A percentile compares a stretch with the other conserved stretches of the same genome.
phyloP scores from a whole-genome alignment of 139 green algal genomes.

The Picocystis salinarum region DNA sequence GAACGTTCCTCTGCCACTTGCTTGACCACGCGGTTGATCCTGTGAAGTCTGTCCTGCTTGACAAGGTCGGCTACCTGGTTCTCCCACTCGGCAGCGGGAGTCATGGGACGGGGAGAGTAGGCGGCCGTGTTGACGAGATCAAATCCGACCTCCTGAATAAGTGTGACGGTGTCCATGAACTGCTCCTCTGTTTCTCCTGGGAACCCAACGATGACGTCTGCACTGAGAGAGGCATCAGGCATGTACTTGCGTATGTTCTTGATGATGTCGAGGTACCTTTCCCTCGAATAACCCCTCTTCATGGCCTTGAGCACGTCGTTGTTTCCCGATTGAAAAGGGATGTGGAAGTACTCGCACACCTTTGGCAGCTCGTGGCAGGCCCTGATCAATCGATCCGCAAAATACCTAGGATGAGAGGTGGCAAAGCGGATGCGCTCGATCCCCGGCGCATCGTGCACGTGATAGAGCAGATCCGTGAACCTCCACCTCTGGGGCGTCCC shows the following conservation, averaged over 20 bases:
- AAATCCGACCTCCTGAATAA: constrained; percentile 73
- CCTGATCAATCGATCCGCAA: constrained; percentile 71
- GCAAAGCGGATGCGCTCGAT: constrained; percentile 90
- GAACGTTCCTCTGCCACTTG: constrained; percentile 56
- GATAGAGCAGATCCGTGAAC: constrained; percentile 79
- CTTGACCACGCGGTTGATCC: constrained; percentile 49
- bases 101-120: constrained; percentile 74
- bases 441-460: constrained; percentile 70
- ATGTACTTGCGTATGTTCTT: constrained; percentile 85
- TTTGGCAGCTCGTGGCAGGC: constrained; percentile 80
- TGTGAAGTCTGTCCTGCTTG: constrained; percentile 80
- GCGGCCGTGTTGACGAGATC: constrained; percentile 90
- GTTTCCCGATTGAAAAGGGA: constrained; percentile 87
- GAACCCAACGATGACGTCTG: constrained; percentile 93
- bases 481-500: constrained; percentile 59
- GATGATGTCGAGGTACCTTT: constrained; percentile 74
- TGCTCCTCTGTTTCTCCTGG: constrained; percentile 72
- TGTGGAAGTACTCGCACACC: constrained; percentile 96
- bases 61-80: constrained; percentile 69
- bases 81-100: constrained; percentile 47
- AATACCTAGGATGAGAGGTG: constrained; percentile 78
- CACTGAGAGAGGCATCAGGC: constrained; percentile 75
- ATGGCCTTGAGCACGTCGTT: constrained; percentile 80
- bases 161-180: constrained; percentile 56
- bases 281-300: constrained; percentile 69